phyloP scores from a whole-genome alignment of 1,139 yeast genomes.

The Zygosaccharomyces sapae region DNA sequence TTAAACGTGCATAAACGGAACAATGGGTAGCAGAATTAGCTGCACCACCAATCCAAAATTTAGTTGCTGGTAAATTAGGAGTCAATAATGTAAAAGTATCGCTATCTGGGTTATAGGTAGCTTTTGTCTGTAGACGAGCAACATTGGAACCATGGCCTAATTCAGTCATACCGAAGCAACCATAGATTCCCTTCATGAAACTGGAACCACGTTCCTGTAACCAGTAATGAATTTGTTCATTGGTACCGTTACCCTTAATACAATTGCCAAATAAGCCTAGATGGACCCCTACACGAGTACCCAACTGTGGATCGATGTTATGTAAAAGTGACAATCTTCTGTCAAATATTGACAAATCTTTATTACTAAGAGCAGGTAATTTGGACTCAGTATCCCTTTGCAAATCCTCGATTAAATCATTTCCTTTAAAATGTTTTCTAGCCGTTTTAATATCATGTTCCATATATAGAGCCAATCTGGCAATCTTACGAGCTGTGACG shows the following conservation, averaged over 20 bases:
- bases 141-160: constrained; percentile 93
- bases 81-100: constrained; percentile 76
- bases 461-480: constrained; percentile 47
- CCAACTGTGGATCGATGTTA: constrained; percentile 53
- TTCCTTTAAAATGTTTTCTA: constrained; percentile 22
- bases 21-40: constrained; percentile 90
- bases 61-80: constrained; percentile 87
- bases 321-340: constrained; percentile 42
- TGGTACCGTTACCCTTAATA: constrained; percentile 68
- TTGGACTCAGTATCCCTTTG: constrained; percentile 20
- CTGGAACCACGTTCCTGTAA: constrained; percentile 66
- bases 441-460: constrained; percentile 41
- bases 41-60: constrained; percentile 99
- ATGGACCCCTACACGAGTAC: constrained; percentile 69
- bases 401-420: constrained; percentile 27
- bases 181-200: constrained; percentile 63
- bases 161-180: constrained; percentile 94
- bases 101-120: constrained; percentile 61
- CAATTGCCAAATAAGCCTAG: constrained; percentile 67
- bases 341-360: constrained; percentile 41
- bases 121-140: constrained; percentile 89
- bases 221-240: constrained; percentile 63
- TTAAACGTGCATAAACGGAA: constrained; percentile 73
- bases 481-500: constrained; percentile 50
- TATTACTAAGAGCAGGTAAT: constrained; percentile 21